Evolutionary conservation across 192 early-diverging fungal genomes (phyloP), one percentile per base, ranked within the genome.

Genomic region (Linnemannia exigua): DNA sequence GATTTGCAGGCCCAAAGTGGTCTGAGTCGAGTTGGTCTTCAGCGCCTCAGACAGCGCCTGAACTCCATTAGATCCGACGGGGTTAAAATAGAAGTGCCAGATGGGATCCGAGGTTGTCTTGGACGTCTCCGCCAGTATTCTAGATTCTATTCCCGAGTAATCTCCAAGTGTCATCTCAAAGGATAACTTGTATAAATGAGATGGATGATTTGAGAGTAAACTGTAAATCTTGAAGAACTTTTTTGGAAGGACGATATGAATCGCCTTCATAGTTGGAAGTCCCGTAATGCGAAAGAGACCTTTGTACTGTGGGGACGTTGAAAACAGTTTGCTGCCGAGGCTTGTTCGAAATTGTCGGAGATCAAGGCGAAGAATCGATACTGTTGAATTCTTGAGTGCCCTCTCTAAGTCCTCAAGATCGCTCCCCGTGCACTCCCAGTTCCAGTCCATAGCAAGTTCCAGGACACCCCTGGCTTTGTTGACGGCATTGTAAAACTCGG

Each of bases 351-450:
- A 70, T 41, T 70, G 33, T 67, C 20, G 38, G 28, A 77, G 75
- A 77, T 77, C 75, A 52, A 77, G 67, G 9, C 67, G 46, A 51
- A 77, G 75, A 25, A 69, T 77, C 31, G 67, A 68, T 69, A 77
- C 75, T 33, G 1, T 16, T 67, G 75, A 76, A 25, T 22, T 68
- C 36, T 76, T 47, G 63, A 76, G 61, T 68, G 66, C 67, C n/a
- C 20, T 25, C 22, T 54, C 2, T 12, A 76, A 16, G 2, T 7
- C 28, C 1, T 63, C 48, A 77, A 79, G 35, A 41, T 79, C 54
- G 0, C 3, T 37, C 0, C 22, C 2, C 1, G 33, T 46, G n/a
- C 33, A 52, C n/a, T 67, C 58, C 70, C 70, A 79, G 1, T 20
- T 20, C 70, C 47, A 72, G 1, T 31, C 28, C 44, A 79, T 0